Base-by-base conservation (phyloP, 179 eudicot genomes). In the Gypsophila paniculata region DNA sequence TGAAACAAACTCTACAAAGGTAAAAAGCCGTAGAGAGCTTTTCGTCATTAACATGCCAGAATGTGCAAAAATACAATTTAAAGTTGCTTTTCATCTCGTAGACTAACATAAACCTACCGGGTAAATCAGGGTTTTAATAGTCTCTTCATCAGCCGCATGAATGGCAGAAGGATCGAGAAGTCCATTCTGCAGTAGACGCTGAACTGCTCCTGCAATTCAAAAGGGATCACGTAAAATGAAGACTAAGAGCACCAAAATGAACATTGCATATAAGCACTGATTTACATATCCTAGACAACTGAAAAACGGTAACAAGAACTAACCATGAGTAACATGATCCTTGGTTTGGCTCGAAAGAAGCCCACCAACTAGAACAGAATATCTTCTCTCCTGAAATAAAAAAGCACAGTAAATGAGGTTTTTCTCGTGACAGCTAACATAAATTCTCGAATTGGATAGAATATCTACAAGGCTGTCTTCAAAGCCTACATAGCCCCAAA, bases 281-380 rank as follows among this genome's bases (percentile, higher is more conserved):
- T 54, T n/a, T 29, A 29, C 8, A 7, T 12, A 34, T 14, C 29
- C 36, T 19, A 5, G 58, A 51, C 7, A 26, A 14, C 14, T 60
- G 34, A 6, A n/a, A 64, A 38, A 23, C 65, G 58, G 64, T 23
- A 73, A 72, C 32, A 52, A 36, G 57, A 67, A 85, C 91, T 88
- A 86, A 80, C 98, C 98, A 83, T 93, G 96, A 63, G 88, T 93
- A 64, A 93, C 96, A 73, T 86, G 79, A 82, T 91, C 98, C 85
- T 91, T 93, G 78, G 98, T 93, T 79, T 93, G 98, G 87, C 98
- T 93, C 49, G 98, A 93, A 64, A 93, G 85, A 72, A 93, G 97
- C 48, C 97, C 81, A 39, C 89, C 84, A 63, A 76, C 77, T 66
- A 93, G 72, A 72, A 91, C 87, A 26, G 96, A 93, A 82, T 89